A percentile compares a stretch with the other conserved stretches of the same genome.
These are phyloP conservation scores for Penicillium soppii DNA, from an alignment of 495 filamentous ascomycete species.

Conservation along the genomic window DNA sequence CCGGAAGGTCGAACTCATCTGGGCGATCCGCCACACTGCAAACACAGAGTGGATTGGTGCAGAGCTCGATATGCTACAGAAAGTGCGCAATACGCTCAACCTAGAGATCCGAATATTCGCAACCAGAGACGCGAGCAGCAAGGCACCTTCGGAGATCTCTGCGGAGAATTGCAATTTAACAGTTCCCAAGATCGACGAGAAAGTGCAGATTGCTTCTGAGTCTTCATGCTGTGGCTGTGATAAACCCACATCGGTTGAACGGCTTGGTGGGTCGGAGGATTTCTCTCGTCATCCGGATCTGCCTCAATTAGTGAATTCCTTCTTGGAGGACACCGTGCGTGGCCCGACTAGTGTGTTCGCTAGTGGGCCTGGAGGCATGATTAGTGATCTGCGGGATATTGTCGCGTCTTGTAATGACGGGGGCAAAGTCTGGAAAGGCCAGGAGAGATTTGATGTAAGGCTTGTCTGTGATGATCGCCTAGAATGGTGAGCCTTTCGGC, in stretches of 20 bases:
- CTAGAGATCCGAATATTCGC: constrained; percentile 56
- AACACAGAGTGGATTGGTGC: constrained; percentile 56
- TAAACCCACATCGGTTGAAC: constrained; percentile 5
- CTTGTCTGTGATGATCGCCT: constrained; percentile 55
- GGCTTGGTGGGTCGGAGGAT: constrained; percentile 10
- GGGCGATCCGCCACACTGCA: constrained; percentile 54
- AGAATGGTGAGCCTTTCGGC: constrained; percentile 18
- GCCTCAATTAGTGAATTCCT: constrained; percentile 21
- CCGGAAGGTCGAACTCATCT: constrained; percentile 55
- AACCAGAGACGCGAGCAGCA: constrained; percentile 37
- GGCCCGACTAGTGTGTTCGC: constrained; percentile 57
- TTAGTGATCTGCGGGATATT: constrained; percentile 51
- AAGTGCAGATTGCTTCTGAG: constrained; percentile 6
- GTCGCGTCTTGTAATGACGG: constrained; percentile 54
- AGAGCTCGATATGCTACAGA: constrained; percentile 51
- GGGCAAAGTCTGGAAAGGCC: constrained; percentile 51
- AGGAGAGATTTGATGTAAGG: constrained; percentile 54
- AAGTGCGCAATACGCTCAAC: constrained; percentile 31
- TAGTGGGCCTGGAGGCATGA: constrained; percentile 62
- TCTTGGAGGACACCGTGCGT: constrained; percentile 22
- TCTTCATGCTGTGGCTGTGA: constrained; percentile 12
- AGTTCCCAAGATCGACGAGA: constrained; percentile 4
- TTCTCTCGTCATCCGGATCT: constrained; percentile 30
- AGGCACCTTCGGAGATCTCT: constrained; percentile 3
- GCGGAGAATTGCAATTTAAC: constrained; percentile 3